Base-by-base conservation (phyloP, 2,329 filamentous ascomycete genomes). In the Aspergillus fructus region DNA sequence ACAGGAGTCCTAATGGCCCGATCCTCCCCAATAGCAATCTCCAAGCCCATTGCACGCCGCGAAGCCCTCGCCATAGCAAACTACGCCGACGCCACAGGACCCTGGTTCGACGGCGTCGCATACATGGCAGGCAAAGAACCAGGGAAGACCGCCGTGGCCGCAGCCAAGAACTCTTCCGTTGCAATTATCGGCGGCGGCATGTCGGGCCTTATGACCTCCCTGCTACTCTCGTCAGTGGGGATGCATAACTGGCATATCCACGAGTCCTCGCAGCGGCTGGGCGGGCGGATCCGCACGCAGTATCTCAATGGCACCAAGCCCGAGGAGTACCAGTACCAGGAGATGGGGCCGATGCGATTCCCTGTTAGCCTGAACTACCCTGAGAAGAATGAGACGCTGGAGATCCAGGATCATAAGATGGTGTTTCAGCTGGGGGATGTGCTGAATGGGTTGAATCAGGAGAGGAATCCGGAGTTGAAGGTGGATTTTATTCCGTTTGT, bases 341-440 rank as follows among this genome's bases (percentile, higher is more conserved):
- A 79, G 56, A 76, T 79, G 70, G 77, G 77, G 0, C 76, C 77
- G 0, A 79, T 79, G 77, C 72, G 77, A 2, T 76, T 79, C 50
- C 77, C 77, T 0, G 69, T 76, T 23, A 70, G 68, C 43, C 70
- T 78, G 48, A 75, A 70, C 0, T 77, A 78, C 53, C 62, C 71
- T 0, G 73, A 74, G 43, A 76, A 69, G 5, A 78, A 78, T 46
- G 72, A 76, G 55, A 79, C 76, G 0, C 66, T 78, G 5, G 64
- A 74, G 24, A 75, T 78, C 55, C 72, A 72, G 50, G 77, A 79
- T 49, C 76, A 79, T 52, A 71, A 68, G 24, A 74, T 79, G 69
- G 72, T 76, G 1, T 79, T 78, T 41, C 74, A 79, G 60, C 64
- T 79, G 6, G 76, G 71, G 3, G 71, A 71, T 6, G 66, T 69